These are phyloP conservation scores for Didymella lethalis DNA, from an alignment of 2,329 filamentous ascomycete species.

Conservation along the genomic window DNA sequence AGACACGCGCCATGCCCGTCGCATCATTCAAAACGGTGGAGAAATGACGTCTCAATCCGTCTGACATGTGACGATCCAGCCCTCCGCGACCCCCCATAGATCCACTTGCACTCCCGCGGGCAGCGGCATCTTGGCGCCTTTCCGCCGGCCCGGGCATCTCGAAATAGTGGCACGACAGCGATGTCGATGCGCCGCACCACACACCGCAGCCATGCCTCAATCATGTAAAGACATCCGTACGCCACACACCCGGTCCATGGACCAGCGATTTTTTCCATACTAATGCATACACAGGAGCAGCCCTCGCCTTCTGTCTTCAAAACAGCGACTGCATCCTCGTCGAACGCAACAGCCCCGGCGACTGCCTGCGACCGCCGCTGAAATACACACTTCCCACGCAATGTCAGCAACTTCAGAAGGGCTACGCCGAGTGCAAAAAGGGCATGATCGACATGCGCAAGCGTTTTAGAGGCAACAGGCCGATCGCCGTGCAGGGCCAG, in stretches of 20 bases:
- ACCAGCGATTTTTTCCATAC: not conserved
- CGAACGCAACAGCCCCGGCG: constrained; percentile 82
- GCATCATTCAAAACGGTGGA: constrained; percentile 8
- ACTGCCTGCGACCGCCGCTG: constrained; percentile 86
- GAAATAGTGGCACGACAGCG: constrained; percentile 1
- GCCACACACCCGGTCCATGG: too few relatives aligned
- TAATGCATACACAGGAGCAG: constrained; percentile 70
- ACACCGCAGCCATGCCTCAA: constrained; percentile 73
- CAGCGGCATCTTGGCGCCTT: constrained; percentile 23
- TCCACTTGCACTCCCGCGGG: constrained; percentile 5
- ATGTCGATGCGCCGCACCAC: constrained; percentile 12
- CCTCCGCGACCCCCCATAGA: not conserved
- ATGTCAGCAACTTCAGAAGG: constrained; percentile 90
- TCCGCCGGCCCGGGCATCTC: constrained; percentile 8
- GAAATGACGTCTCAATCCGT: constrained; percentile 19
- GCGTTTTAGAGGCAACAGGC: constrained; percentile 92
- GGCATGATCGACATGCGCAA: constrained; percentile 99
- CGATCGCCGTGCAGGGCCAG: constrained; percentile 62
- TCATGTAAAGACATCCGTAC: constrained; percentile 96
- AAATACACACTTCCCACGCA: constrained; percentile 81
- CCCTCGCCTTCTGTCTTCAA: constrained; percentile 92
- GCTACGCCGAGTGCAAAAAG: constrained; percentile 93
- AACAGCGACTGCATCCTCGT: constrained; percentile 97
- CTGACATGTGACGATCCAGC: constrained; percentile 34
- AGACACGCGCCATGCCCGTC: constrained; percentile 6